A percentile compares a stretch with the other conserved stretches of the same genome.
phyloP scores from a whole-genome alignment of 2,329 filamentous ascomycete species.

The Penicillium sp. region DNA sequence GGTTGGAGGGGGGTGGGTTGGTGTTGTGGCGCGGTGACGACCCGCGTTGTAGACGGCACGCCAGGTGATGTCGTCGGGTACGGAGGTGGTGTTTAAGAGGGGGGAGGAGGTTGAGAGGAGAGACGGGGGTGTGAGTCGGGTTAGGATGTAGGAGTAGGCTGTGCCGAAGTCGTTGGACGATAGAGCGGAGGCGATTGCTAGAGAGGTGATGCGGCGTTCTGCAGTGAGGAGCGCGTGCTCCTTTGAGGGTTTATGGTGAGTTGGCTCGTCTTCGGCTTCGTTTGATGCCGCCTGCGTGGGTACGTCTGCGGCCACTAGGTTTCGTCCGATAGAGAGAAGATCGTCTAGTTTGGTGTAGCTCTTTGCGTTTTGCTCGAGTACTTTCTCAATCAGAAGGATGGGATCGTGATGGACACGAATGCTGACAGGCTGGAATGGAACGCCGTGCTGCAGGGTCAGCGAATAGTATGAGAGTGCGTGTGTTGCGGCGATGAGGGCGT shows the following conservation, averaged over 20 bases:
- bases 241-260: conserved; percentile 11
- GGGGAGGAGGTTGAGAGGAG: conserved; percentile 29
- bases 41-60: conserved; percentile 62
- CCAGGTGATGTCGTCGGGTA: conserved; percentile 60
- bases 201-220: conserved; percentile 45
- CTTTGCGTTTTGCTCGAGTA: conserved; percentile 59
- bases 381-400: conserved; percentile 56
- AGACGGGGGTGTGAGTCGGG: conserved; percentile 47
- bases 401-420: conserved; percentile 63
- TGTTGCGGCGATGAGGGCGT: conserved; percentile 58
- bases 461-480: conserved; percentile 65
- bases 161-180: conserved; percentile 52
- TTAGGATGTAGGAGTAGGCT: conserved; percentile 65
- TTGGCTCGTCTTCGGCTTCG: conserved; percentile 14
- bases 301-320: conserved; percentile 52
- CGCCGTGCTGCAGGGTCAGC: conserved; percentile 60
- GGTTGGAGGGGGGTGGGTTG: conserved; percentile 25
- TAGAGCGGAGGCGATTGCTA: conserved; percentile 46
- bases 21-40: conserved; percentile 45
- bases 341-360: conserved; percentile 65
- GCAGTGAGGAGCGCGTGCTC: conserved; percentile 36
- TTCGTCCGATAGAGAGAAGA: conserved; percentile 58
- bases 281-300: conserved; percentile 23
- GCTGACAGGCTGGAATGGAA: conserved; percentile 64
- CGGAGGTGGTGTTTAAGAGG: conserved; percentile 22